Evolutionary conservation across 2,329 filamentous ascomycete species (phyloP), one percentile per base, ranked within the genome.

Genomic region (Neonectria coccinea): DNA sequence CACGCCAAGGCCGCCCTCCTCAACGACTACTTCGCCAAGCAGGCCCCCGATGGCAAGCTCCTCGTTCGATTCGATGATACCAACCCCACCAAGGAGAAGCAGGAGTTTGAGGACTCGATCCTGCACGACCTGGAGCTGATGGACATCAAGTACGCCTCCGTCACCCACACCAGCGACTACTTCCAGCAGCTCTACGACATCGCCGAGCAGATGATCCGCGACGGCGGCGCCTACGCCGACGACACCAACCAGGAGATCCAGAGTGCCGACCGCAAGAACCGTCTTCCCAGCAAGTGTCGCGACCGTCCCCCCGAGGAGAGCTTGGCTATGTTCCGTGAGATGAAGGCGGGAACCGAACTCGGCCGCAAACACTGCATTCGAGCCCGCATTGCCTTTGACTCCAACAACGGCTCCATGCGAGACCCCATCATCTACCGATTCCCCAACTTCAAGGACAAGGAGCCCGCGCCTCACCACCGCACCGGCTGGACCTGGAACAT

Each of bases 361-460:
- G 96, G 96, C 64, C 81, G 89, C 53, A 89, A 86, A 76, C 94
- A 95, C 89, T 97, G 93, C 81, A 97, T 99, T 70, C 92, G 96
- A 65, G 96, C 96, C 63, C 97, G 97, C 85, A 92, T 98, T 73
- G 95, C 93, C 1, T 88, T 92, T 72, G 92, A 97, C 79, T 92
- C 96, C 81, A 92, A 92, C 69, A 98, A 99, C 85, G 97, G 97
- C 81, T 93, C 96, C 57, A 90, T 98, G 88, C 88, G 96, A 70
- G 96, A 99, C 79, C 96, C 96, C 12, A 94, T 98, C 79, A 97
- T 99, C 79, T 98, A 97, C 85, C 91, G 96, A 70, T 97, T 94
- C 87, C 74, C 74, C 72, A 97, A 97, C 77, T 74, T 83, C 65
- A 84, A 85, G 62, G 83, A 84, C 52, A 74, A 75, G 66, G 74